Base-by-base conservation (phyloP, 352 stramenopile genomes). In the Globisporangium parvum region DNA sequence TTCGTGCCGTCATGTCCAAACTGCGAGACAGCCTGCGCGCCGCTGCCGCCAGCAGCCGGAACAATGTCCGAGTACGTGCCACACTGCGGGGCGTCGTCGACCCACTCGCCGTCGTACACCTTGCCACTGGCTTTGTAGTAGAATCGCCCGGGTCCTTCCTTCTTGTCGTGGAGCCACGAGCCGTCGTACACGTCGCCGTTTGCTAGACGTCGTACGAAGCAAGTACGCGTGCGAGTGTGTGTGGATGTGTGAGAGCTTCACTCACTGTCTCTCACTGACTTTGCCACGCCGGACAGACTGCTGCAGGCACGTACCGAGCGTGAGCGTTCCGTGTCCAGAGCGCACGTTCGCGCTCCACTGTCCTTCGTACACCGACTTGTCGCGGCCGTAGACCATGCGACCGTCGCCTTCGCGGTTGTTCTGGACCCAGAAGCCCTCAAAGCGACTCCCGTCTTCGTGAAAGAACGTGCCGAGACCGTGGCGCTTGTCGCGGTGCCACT, bases 41-140 rank as follows among this genome's bases (percentile, higher is more conserved):
- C 70, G 35, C 63, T 61, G 42, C 69, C 62, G 0, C 64, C 53
- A 46, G 71, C 31, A 37, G 4, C 8, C 8, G 31, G 8, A 9
- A 14, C 12, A 21, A 20, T 63, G 56, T 86, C 70, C 51, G 72
- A 63, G 59, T 87, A 90, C 3, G 69, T 85, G 2, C 88, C 88
- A 55, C 86, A 96, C 44, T 88, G 77, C 0, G 88, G 80, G 0
- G 73, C 66, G 20, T 69, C 87, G 33, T 87, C 75, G 15, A 87
- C 79, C 90, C 90, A 97, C 62, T 96, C 85, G 35, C 86, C 90
- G 68, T 95, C 82, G 69, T 96, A 96, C 47, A 92, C 70, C 52
- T 93, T 93, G 49, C 75, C 66, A 9, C 82, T 95, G 2, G 68
- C 73, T 57, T 85, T 87, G 66, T 95, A 96, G 67, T 83, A 87